Evolutionary conservation across 2,329 filamentous ascomycete species (phyloP).

Genomic region (Aphanoascus verrucosus): DNA sequence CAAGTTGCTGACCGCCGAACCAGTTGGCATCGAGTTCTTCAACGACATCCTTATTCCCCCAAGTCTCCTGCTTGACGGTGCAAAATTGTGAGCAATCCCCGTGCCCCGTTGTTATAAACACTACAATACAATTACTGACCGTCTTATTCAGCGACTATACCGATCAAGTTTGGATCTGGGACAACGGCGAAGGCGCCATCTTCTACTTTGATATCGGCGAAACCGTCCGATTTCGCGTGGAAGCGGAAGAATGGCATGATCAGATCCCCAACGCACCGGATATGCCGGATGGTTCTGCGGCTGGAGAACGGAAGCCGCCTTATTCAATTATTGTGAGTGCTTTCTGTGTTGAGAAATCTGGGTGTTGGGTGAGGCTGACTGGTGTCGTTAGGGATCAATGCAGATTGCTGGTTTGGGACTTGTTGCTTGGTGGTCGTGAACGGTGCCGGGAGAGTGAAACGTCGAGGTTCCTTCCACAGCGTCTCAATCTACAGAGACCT

Average conservation of each 20-base stretch:
- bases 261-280: slow-evolving; percentile 64
- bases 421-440: slow-evolving; percentile 35
- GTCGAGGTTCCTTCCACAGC: no score
- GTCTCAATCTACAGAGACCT: no score
- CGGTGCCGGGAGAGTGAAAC: not conserved
- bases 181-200: slow-evolving; percentile 56
- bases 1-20: slow-evolving; percentile 14
- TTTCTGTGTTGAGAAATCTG: slow-evolving; percentile 1
- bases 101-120: not conserved
- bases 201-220: slow-evolving; percentile 88
- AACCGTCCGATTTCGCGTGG: slow-evolving; percentile 72
- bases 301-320: slow-evolving; percentile 49
- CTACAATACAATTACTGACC: not conserved
- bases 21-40: slow-evolving; percentile 82
- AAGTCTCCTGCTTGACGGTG: slow-evolving; percentile 62
- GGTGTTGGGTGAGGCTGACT: slow-evolving; percentile 9
- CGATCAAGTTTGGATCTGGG: slow-evolving; percentile 78
- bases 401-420: slow-evolving; percentile 37
- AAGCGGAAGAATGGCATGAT: slow-evolving; percentile 84
- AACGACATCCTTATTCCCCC: slow-evolving; percentile 77
- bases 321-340: slow-evolving; percentile 37
- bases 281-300: slow-evolving; percentile 47
- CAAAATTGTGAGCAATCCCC: slow-evolving; percentile 55
- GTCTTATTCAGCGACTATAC: slow-evolving; percentile 51
- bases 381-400: slow-evolving; percentile 35